Evolutionary conservation across 225 moss, liverwort and hornwort genomes (phyloP).

Genomic region (Lunularia cruciata): DNA sequence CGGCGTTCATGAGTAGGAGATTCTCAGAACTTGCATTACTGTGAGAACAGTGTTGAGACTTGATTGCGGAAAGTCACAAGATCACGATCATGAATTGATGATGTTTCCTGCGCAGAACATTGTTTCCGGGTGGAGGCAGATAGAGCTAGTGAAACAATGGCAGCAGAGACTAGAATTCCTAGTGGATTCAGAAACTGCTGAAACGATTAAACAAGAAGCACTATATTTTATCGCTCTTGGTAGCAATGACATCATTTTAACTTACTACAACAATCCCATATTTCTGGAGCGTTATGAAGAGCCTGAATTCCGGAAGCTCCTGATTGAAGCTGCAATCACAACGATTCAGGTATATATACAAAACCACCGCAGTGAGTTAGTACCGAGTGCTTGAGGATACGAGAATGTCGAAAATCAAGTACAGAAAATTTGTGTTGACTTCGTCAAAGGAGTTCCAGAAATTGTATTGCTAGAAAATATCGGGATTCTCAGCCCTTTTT

Average conservation of each 20-base stretch:
- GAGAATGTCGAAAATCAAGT: neutral
- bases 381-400: no score
- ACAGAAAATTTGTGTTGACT: no score
- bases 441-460: neutral
- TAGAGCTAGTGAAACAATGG: slow-evolving; percentile 14
- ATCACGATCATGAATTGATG: neutral
- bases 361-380: neutral
- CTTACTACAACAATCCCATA: neutral
- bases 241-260: slow-evolving; percentile 10
- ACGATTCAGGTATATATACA: slow-evolving; percentile 12
- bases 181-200: neutral
- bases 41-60: no score
- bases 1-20: no score
- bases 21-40: no score
- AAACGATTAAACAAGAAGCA: neutral
- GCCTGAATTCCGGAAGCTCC: neutral
- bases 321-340: neutral
- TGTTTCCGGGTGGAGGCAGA: slow-evolving; percentile 5
- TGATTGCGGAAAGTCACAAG: no score
- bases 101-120: neutral
- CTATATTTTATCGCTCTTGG: neutral
- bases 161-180: slow-evolving; percentile 1
- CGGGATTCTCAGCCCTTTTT: no score
- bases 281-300: neutral
- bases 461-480: no score